Evolutionary conservation across 306 rosid genomes (phyloP), one percentile per base, ranked within the genome.

Genomic region (Macrotyloma uniflorum): DNA sequence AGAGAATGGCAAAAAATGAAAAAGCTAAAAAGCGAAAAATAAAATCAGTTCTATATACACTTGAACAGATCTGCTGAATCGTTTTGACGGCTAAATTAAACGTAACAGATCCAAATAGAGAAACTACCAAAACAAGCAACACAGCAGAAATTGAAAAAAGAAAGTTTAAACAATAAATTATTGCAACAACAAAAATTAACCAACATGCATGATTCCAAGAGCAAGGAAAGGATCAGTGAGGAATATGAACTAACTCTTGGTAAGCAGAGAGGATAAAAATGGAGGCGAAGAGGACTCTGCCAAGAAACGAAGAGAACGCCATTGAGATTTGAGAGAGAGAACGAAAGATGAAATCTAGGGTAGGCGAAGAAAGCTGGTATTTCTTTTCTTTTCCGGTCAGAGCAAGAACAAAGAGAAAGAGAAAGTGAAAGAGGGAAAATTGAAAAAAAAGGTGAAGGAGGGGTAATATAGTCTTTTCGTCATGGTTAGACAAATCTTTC

Each of bases 221-320:
- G 30, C 16, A 18, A 49, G 4, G 10, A 45, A 32, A 58, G 20
- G 14, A 35, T 12, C 5, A 45, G 61, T 5, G 20, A 7, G 49
- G 64, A 59, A 70, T 0, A 23, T 16, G 22, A 20, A 89, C 85
- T 80, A 18, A 89, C 93, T 89, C 85, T 84, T 86, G 90, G 83
- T 82, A 83, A 72, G 89, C 93, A 30, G 90, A 83, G 81, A 89
- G 89, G 59, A 89, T 86, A 81, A 89, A 89, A 32, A 86, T 67
- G 36, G 89, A 84, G 61, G 90, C 87, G 75, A 89, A 89, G 63
- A 89, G 87, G 50, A 86, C 89, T 85, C 93, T 86, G 46, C 93
- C 90, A 35, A 89, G 85, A 38, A 89, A 89, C n/a, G 90, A 83
- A 35, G 87, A 76, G 83, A 86, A 82, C 15, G 87, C 87, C 93